phyloP scores from a whole-genome alignment of 257 asterid genomes.

The Lithospermum erythrorhizon region DNA sequence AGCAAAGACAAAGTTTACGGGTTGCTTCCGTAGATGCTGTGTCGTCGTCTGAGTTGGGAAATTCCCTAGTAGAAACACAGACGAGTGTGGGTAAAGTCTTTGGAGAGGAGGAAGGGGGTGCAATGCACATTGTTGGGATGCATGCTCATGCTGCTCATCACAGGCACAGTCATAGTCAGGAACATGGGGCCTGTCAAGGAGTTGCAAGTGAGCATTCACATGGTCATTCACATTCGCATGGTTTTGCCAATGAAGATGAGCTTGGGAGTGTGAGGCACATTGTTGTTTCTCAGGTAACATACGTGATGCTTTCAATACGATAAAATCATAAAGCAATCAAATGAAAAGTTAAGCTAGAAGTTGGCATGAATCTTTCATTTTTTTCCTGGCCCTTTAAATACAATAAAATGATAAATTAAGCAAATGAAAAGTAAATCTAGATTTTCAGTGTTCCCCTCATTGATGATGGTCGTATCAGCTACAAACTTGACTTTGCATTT shows the following conservation, averaged over 20 bases:
- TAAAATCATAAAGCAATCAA: background rate
- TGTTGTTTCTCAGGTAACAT: conserved; percentile 78
- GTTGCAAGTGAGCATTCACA: conserved; percentile 29
- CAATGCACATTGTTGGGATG: conserved; percentile 89
- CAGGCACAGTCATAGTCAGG: conserved; percentile 69
- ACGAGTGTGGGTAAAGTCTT: conserved; percentile 33
- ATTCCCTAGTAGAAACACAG: conserved; percentile 35
- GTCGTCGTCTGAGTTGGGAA: conserved; percentile 40
- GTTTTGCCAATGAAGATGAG: conserved; percentile 38
- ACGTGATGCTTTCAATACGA: background rate
- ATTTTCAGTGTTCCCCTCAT: too few species aligned
- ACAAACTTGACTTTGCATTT: too few species aligned
- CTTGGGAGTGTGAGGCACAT: conserved; percentile 55
- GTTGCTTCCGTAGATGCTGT: conserved; percentile 27
- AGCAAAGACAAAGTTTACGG: conserved; percentile 21
- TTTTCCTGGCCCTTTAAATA: background rate
- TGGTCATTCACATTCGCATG: conserved; percentile 48
- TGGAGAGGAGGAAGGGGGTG: conserved; percentile 87
- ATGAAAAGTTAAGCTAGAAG: background rate
- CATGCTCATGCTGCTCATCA: conserved; percentile 91
- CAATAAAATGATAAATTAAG: background rate
- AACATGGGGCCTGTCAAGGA: conserved; percentile 40
- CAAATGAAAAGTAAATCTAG: background rate
- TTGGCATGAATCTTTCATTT: background rate
- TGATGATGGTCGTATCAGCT: too few species aligned